Conservation (phyloP, 108 stramenopile genomes). For the Discostella stelligeroides region DNA sequence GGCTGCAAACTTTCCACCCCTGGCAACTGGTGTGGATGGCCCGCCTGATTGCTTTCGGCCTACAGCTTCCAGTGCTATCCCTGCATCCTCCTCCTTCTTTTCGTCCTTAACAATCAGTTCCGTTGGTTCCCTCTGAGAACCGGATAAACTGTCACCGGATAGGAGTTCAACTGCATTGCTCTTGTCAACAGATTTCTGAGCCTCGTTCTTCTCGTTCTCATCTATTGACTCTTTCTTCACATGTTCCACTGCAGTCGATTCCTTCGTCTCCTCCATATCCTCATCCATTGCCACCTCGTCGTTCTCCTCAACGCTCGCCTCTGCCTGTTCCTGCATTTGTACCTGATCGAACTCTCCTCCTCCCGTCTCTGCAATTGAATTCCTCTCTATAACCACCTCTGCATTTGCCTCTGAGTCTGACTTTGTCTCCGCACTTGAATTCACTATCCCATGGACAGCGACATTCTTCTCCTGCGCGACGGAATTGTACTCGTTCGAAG, state of each 20-base stretch:
- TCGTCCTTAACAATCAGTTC: slow-evolving; percentile 47
- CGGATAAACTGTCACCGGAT: slow-evolving; percentile 2
- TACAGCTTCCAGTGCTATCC: slow-evolving; percentile 16
- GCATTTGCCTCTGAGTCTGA: slow-evolving; percentile 14
- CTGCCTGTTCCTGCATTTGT: too few species aligned
- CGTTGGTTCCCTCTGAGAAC: slow-evolving; percentile 20
- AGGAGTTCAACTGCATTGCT: slow-evolving; percentile 6
- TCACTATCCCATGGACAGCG: background rate
- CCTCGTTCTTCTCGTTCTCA: background rate
- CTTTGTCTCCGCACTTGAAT: too few species aligned
- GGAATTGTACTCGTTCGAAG: slow-evolving; percentile 8
- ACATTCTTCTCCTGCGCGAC: slow-evolving; percentile 21
- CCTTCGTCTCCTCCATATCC: slow-evolving; percentile 7
- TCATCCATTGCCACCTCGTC: background rate
- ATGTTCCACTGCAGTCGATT: slow-evolving; percentile 29
- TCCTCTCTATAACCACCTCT: background rate
- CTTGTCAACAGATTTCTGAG: slow-evolving; percentile 18
- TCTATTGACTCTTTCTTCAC: slow-evolving; percentile 16
- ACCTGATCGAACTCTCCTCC: too few species aligned
- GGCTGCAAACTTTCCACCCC: slow-evolving; percentile 84
- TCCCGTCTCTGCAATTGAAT: background rate
- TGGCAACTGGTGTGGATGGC: background rate
- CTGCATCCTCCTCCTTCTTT: slow-evolving; percentile 22
- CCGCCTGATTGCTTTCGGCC: background rate
- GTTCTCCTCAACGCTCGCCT: background rate